Conservation (phyloP, 1,139 yeast genomes). For the Diutina pseudorugosa region DNA sequence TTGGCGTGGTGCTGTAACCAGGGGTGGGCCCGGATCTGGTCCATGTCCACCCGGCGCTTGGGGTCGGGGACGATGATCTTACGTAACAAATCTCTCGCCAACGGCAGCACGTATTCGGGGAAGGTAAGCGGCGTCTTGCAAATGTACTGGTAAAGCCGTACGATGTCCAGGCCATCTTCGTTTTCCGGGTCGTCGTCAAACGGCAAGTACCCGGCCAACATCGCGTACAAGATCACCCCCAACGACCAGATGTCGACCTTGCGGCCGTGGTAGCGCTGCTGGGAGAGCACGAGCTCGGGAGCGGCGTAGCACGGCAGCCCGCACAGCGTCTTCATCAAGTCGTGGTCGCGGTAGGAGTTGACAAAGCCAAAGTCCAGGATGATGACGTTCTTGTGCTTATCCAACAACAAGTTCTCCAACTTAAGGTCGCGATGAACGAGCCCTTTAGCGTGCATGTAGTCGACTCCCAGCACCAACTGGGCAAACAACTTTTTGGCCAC, state of each 20-base stretch:
- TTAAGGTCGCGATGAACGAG: slow-evolving; percentile 74
- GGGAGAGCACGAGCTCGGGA: slow-evolving; percentile 87
- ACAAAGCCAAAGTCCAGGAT: slow-evolving; percentile 88
- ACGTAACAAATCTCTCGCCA: slow-evolving; percentile 83
- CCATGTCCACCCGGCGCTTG: slow-evolving; percentile 55
- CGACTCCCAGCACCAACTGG: slow-evolving; percentile 87
- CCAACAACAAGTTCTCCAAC: slow-evolving; percentile 58
- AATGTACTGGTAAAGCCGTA: slow-evolving; percentile 81
- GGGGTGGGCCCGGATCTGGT: slow-evolving; percentile 65
- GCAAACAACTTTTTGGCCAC: slow-evolving; percentile 84
- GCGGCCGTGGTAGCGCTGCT: slow-evolving; percentile 81
- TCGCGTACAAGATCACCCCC: slow-evolving; percentile 90
- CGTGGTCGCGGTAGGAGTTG: slow-evolving; percentile 63
- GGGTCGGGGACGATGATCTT: slow-evolving; percentile 83
- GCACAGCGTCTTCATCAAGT: slow-evolving; percentile 89
- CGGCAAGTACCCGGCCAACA: slow-evolving; percentile 95
- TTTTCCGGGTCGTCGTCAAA: slow-evolving; percentile 96
- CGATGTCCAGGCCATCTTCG: slow-evolving; percentile 93
- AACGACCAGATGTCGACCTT: slow-evolving; percentile 96
- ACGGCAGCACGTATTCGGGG: slow-evolving; percentile 86
- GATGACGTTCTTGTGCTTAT: slow-evolving; percentile 68
- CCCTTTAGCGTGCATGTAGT: slow-evolving; percentile 78
- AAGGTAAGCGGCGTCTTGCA: slow-evolving; percentile 86
- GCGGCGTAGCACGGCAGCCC: slow-evolving; percentile 99
- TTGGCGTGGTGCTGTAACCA: slow-evolving; percentile 80